A percentile compares a stretch with the other conserved stretches of the same genome.
These are phyloP conservation scores for Dichomitus squalens DNA, from an alignment of 1,284 basidiomycete genomes.

Conservation along the genomic window DNA sequence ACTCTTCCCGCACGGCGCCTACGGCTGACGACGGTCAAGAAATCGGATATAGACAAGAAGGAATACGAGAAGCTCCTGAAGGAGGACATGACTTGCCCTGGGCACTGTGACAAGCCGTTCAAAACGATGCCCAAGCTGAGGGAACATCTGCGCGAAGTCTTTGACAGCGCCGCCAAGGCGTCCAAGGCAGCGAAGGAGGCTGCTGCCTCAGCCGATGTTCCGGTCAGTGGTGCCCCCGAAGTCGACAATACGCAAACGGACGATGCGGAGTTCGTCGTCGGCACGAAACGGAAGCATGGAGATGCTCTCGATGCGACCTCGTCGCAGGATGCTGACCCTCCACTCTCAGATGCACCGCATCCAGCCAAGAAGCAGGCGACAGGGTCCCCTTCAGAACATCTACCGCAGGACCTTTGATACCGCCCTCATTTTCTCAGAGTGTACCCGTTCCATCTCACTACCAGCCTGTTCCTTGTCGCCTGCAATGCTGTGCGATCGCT, in stretches of 20 bases:
- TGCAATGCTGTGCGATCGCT: no score
- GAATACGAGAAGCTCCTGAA: conserved; percentile 72
- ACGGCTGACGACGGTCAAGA: conserved; percentile 39
- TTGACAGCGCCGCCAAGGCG: conserved; percentile 38
- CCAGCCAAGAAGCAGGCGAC: not conserved
- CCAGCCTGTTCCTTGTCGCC: not conserved
- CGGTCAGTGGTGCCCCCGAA: not conserved
- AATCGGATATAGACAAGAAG: conserved; percentile 49
- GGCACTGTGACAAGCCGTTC: conserved; percentile 56
- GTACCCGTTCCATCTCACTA: no score
- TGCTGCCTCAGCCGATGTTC: not conserved
- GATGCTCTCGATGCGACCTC: not conserved
- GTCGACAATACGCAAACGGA: not conserved
- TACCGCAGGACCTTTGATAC: not conserved
- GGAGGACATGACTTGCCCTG: conserved; percentile 66
- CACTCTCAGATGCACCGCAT: not conserved
- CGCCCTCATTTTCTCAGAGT: not conserved
- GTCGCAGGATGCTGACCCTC: not conserved
- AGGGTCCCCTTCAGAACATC: not conserved
- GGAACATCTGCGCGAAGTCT: conserved; percentile 68
- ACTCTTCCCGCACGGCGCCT: not conserved
- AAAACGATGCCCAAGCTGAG: conserved; percentile 82
- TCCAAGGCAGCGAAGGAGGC: not conserved
- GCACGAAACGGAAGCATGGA: conserved; percentile 12
- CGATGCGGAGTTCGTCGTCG: not conserved